These are phyloP conservation scores for Pyrus betulifolia DNA, from an alignment of 306 rosid genomes.

Conservation along the genomic window DNA sequence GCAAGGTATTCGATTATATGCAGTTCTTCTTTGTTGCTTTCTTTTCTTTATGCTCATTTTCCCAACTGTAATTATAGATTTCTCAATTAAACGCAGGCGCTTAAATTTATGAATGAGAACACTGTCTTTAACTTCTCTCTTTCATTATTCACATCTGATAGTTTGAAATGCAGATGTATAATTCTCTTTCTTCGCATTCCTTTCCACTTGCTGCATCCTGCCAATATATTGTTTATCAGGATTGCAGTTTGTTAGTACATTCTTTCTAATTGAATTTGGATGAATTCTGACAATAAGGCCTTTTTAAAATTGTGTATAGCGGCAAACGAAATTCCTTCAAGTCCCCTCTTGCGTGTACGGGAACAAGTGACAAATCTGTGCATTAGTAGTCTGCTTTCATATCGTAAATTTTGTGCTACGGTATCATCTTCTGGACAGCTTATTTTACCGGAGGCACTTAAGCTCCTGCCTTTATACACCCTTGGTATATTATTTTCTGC, in stretches of 20 bases:
- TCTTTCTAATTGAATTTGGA: not conserved
- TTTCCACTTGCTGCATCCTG: not conserved
- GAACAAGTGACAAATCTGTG: conserved; percentile 89
- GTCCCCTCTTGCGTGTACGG: conserved; percentile 65
- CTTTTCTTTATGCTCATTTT: too few relatives aligned
- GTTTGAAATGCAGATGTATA: too few relatives aligned
- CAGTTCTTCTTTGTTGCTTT: not conserved
- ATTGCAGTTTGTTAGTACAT: not conserved
- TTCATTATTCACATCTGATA: too few relatives aligned
- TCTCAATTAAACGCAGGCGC: too few relatives aligned
- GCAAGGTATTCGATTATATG: conserved; percentile 57
- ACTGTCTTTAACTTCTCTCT: too few relatives aligned
- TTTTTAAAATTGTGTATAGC: conserved; percentile 40
- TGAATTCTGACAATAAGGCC: conserved; percentile 1
- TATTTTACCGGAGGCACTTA: conserved; percentile 97
- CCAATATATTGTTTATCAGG: not conserved
- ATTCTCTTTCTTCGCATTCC: not conserved
- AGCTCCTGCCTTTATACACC: conserved; percentile 90
- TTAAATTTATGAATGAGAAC: too few relatives aligned
- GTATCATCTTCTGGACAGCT: conserved; percentile 99
- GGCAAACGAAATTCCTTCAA: conserved; percentile 73
- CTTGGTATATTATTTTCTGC: conserved; percentile 51
- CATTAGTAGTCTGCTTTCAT: conserved; percentile 75
- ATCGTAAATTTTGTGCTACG: conserved; percentile 95
- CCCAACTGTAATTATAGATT: too few relatives aligned